These are phyloP conservation scores for Xylaria sp. DNA, from an alignment of 2,329 filamentous ascomycete species.

Conservation along the genomic window DNA sequence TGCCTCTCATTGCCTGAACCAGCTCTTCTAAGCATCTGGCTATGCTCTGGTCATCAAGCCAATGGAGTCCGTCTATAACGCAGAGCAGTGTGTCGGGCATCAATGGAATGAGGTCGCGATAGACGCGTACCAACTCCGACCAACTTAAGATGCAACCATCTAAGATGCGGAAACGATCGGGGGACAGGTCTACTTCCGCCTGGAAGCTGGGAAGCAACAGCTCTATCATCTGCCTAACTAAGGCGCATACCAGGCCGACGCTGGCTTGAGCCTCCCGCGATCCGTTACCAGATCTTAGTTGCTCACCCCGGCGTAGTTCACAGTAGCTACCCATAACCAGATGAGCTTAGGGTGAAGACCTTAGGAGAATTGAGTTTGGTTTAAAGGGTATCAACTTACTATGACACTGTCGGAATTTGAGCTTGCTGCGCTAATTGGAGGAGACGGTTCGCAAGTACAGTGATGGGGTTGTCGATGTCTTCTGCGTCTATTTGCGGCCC, in stretches of 20 bases:
- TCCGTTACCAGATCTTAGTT: constrained; percentile 18
- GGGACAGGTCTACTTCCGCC: constrained; percentile 17
- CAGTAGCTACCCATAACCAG: constrained; percentile 15
- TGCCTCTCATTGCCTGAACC: constrained; percentile 22
- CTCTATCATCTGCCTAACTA: constrained; percentile 33
- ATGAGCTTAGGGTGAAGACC: not conserved
- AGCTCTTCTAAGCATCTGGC: constrained; percentile 29
- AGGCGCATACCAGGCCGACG: constrained; percentile 23
- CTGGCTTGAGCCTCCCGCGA: constrained; percentile 32
- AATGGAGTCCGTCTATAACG: constrained; percentile 32
- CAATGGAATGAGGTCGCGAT: constrained; percentile 28
- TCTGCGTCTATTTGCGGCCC: constrained; percentile 23
- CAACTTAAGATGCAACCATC: constrained; percentile 33
- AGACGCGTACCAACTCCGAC: constrained; percentile 26
- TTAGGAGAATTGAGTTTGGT: not conserved
- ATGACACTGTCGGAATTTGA: constrained; percentile 29
- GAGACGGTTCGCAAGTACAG: constrained; percentile 25
- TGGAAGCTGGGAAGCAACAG: constrained; percentile 25
- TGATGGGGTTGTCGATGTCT: constrained; percentile 28
- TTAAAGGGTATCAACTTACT: constrained; percentile 21
- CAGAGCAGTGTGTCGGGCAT: constrained; percentile 33
- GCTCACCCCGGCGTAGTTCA: constrained; percentile 30
- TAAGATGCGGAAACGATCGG: constrained; percentile 16
- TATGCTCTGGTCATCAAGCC: constrained; percentile 31
- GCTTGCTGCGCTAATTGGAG: constrained; percentile 28